Conservation (phyloP, 1,139 yeast species). For the Diutina ranongensis region DNA sequence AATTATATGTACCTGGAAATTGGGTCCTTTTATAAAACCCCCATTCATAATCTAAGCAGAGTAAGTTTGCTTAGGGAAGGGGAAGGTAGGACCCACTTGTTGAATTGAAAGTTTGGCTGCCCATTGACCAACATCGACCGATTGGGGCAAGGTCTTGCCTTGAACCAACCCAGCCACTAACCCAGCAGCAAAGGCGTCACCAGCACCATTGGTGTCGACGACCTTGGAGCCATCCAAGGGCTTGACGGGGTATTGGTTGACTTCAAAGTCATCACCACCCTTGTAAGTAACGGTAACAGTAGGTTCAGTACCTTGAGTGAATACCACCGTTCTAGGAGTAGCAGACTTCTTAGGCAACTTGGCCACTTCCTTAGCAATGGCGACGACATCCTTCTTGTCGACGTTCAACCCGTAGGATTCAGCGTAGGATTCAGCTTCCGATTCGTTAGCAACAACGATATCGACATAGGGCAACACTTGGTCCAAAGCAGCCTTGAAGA, state of each 20-base stretch:
- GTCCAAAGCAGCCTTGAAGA: constrained; percentile 88
- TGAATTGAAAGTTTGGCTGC: constrained; percentile 87
- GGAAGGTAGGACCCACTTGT: constrained; percentile 90
- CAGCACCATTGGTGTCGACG: constrained; percentile 96
- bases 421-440: constrained; percentile 93
- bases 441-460: constrained; percentile 86
- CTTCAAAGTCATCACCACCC: constrained; percentile 33
- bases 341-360: constrained; percentile 64
- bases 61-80: constrained; percentile 63
- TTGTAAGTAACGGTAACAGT: constrained; percentile 58
- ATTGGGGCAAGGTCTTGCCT: constrained; percentile 49
- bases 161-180: constrained; percentile 82
- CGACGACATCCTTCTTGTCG: constrained; percentile 48
- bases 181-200: constrained; percentile 98
- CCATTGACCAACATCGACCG: constrained; percentile 92
- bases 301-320: constrained; percentile 90
- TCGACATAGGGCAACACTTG: constrained; percentile 79
- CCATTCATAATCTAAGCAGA: neutral
- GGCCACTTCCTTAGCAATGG: constrained; percentile 69
- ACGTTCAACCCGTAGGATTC: constrained; percentile 59
- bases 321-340: constrained; percentile 72
- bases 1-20: neutral
- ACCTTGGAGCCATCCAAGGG: constrained; percentile 56
- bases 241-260: constrained; percentile 54
- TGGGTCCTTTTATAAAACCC: neutral